phyloP scores from a whole-genome alignment of 139 green algal genomes.

The Asterochloris sp. region DNA sequence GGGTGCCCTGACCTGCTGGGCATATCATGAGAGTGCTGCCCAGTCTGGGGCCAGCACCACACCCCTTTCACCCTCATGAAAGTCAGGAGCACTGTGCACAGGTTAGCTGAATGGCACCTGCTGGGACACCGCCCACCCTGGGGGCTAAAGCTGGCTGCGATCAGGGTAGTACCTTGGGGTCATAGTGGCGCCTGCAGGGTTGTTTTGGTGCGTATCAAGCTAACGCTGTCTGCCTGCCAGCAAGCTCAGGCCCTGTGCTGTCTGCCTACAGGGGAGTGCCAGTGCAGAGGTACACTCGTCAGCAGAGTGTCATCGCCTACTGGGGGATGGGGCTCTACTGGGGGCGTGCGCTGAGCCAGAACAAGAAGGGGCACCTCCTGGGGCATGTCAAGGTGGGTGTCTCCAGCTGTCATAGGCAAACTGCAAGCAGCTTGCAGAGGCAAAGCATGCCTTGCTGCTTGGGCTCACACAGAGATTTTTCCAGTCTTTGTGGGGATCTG shows the following conservation, averaged over 20 bases:
- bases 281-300: slow-evolving; percentile 41
- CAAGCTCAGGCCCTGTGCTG: neutral
- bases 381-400: slow-evolving; percentile 43
- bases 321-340: slow-evolving; percentile 54
- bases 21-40: neutral
- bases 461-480: too few species aligned
- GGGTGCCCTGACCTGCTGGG: too few species aligned
- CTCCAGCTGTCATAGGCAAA: neutral
- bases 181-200: too few species aligned
- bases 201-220: too few species aligned
- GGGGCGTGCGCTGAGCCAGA: slow-evolving; percentile 44
- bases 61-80: neutral
- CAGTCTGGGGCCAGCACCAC: too few species aligned
- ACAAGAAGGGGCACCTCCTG: slow-evolving; percentile 55
- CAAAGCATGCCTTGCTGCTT: too few species aligned
- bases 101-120: neutral
- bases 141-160: neutral
- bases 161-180: neutral
- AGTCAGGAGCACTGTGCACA: neutral
- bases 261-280: slow-evolving; percentile 35
- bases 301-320: slow-evolving; percentile 39
- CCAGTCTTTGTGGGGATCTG: too few species aligned
- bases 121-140: neutral
- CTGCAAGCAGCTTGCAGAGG: too few species aligned
- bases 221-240: neutral